Evolutionary conservation across 1,284 basidiomycete species (phyloP), one percentile per base, ranked within the genome.

Genomic region (Salmacisia buchloeana): DNA sequence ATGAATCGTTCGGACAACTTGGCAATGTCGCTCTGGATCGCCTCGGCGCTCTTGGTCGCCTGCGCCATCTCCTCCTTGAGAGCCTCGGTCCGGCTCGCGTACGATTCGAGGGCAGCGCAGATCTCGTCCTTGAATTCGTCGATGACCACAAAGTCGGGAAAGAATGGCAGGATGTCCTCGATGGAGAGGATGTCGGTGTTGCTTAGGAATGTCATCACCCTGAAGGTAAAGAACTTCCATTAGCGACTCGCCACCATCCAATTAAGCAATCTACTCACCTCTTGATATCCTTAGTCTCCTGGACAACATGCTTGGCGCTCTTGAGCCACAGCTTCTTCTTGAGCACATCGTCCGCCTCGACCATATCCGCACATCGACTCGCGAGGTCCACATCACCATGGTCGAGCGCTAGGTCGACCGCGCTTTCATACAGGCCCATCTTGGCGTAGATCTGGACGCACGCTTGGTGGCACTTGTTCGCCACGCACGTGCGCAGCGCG

Each of bases 101-200:
- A 98, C 3, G 89, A 89, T 80, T 98, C 96, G 65, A 99, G 83
- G 0, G 96, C 96, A 63, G 88, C 88, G 69, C 94, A 96, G 71
- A 98, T 98, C 82, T 98, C 94, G 72, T 94, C 91, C 81, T 98
- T 98, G 85, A 98, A 98, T 78, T 97, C 94, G 80, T 98, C 96
- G 72, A 99, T 97, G 68, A 98, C 92, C 13, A 94, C 92, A 81
- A 99, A 99, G 82, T 98, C 94, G 2, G 96, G 94, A 87, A 99
- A 98, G 87, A 97, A 98, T 2, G 96, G 96, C 27, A 99, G 82
- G 61, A 98, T 94, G 78, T 99, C 96, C 80, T 99, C 96, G 69
- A 99, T 94, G 81, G 97, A 94, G 76, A 99, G 86, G 31, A 97
- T 82, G 73, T 93, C 89, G 0, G 94, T 96, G 65, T 91, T 89